A percentile compares a stretch with the other conserved stretches of the same genome.
phyloP scores from a whole-genome alignment of 192 early-diverging fungal genomes.

The Lunasporangiospora selenospora region DNA sequence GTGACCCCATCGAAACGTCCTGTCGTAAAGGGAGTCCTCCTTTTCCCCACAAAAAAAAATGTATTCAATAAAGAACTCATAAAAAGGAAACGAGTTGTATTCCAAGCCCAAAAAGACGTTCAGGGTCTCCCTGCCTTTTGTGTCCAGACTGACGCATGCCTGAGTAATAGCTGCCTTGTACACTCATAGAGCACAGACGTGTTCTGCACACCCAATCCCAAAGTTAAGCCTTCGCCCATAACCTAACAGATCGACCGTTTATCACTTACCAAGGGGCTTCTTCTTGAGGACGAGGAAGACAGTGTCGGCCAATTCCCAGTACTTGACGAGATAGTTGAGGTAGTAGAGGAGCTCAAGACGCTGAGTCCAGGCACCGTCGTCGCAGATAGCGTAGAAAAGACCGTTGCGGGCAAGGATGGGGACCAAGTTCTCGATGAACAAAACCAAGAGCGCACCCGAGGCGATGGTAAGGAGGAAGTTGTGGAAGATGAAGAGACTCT shows the following conservation, averaged over 20 bases:
- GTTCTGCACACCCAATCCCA: too few relatives aligned
- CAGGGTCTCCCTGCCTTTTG: background rate
- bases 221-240: background rate
- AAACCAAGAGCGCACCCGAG: slow-evolving; percentile 71
- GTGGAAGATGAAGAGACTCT: slow-evolving; percentile 78
- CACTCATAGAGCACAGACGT: too few relatives aligned
- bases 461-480: slow-evolving; percentile 77
- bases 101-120: too few relatives aligned
- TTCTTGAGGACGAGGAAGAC: slow-evolving; percentile 85
- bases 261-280: slow-evolving; percentile 73
- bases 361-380: slow-evolving; percentile 75
- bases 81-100: too few relatives aligned
- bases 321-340: slow-evolving; percentile 93
- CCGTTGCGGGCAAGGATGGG: slow-evolving; percentile 76
- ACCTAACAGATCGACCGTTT: too few relatives aligned
- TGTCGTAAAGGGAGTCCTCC: too few relatives aligned
- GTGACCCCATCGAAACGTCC: too few relatives aligned
- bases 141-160: background rate
- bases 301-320: slow-evolving; percentile 89
- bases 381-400: slow-evolving; percentile 75
- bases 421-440: slow-evolving; percentile 79
- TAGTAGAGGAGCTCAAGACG: slow-evolving; percentile 85
- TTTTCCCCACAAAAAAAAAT: too few relatives aligned
- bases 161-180: too few relatives aligned
- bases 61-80: too few relatives aligned